Base-by-base conservation (phyloP, 805 yeast species). In the Metschnikowia santaceciliae region DNA sequence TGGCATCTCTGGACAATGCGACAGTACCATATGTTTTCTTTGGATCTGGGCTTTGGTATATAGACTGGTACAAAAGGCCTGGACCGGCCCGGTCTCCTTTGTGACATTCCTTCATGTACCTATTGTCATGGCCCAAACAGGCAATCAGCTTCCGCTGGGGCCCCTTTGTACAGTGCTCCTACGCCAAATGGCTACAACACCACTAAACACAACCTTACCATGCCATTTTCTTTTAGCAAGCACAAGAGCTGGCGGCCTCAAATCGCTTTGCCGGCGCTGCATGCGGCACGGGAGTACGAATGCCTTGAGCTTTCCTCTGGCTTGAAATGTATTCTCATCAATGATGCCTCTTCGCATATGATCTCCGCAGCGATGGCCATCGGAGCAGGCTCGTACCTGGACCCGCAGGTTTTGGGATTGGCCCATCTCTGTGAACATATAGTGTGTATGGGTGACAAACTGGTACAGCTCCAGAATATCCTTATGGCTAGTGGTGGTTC, bases 381-480 rank as follows among this genome's bases (percentile, higher is more conserved):
- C 1, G 84, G 84, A 3, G 74, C 88, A 0, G 99, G 99, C 7
- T 83, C 96, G 1, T 84, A 83, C 60, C 75, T 83, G 43, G 97
- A 92, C 57, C 92, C 96, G 0, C 72, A 69, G 5, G 58, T 86
- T 1, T 82, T 82, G 0, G 99, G 99, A 0, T 62, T 92, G 35
- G 98, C 98, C 0, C 99, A 92, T 70, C 77, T 89, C 51, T 86
- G 95, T 59, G 97, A 90, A 61, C 96, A 90, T 64, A 74, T 86
- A 76, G 49, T 83, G 2, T 68, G 80, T 33, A 72, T 76, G 47
- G 55, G 60, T 47, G 63, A 50, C 52, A 65, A 53, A 65, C 66
- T 51, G 65, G 61, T 51, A 42, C 62, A 48, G 64, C 23, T 71
- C 63, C 55, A 55, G 60, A 49, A 87, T 85, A 57, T 67, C 73